A percentile compares a stretch with the other conserved stretches of the same genome.
phyloP scores from a whole-genome alignment of 495 filamentous ascomycete species.

The Penicillium taxi region DNA sequence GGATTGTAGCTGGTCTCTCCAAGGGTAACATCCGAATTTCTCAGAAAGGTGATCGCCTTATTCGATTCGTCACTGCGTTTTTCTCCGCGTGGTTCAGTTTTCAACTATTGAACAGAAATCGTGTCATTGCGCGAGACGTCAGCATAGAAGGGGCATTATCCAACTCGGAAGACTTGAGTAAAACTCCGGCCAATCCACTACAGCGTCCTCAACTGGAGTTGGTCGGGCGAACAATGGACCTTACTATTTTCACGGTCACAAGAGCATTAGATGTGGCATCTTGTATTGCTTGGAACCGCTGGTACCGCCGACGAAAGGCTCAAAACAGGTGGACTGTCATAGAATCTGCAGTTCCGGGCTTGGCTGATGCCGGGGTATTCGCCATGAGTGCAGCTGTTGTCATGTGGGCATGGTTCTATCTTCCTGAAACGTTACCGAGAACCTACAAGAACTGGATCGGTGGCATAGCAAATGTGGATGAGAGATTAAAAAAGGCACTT shows the following conservation, averaged over 20 bases:
- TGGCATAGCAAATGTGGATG: constrained; percentile 70
- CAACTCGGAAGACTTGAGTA: constrained; percentile 25
- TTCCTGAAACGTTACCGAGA: constrained; percentile 56
- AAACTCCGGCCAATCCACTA: constrained; percentile 24
- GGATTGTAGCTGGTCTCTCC: constrained; percentile 13
- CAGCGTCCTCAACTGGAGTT: constrained; percentile 24
- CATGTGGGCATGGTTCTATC: constrained; percentile 89
- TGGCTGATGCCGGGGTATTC: constrained; percentile 67
- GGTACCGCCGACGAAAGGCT: constrained; percentile 21
- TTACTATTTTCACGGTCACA: constrained; percentile 72
- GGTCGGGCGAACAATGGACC: constrained; percentile 75
- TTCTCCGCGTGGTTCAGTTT: constrained; percentile 44
- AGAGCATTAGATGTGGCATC: constrained; percentile 68
- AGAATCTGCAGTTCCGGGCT: constrained; percentile 42
- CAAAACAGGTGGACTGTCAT: constrained; percentile 42
- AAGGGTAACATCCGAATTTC: constrained; percentile 13
- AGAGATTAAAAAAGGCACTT: constrained; percentile 66
- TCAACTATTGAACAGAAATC: constrained; percentile 37
- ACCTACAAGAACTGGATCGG: constrained; percentile 84
- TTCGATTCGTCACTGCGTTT: constrained; percentile 36
- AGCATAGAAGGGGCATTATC: constrained; percentile 3
- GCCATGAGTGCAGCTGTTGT: constrained; percentile 67
- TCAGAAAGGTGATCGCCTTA: constrained; percentile 14
- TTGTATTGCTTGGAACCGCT: constrained; percentile 56
- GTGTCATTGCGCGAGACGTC: constrained; percentile 13